Base-by-base conservation (phyloP, 2,329 filamentous ascomycete genomes). In the Neonectria magnoliae region DNA sequence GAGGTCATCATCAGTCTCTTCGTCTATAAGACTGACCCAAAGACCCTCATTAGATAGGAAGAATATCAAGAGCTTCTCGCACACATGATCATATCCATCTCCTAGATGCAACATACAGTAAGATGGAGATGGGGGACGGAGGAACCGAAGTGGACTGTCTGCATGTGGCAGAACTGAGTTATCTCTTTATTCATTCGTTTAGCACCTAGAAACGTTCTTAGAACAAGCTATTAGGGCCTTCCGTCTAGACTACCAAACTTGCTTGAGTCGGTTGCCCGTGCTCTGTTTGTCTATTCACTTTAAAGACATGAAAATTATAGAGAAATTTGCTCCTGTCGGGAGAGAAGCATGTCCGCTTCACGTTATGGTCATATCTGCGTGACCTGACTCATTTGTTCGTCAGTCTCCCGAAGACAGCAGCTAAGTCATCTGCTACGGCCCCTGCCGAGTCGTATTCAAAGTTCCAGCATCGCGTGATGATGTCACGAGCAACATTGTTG, bases 391-490 rank as follows among this genome's bases (percentile, higher is more conserved):
- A 54, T 42, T 54, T 38, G n/a, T 50, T 42, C 14, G 20, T 51
- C 14, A 45, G 57, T 47, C 33, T 60, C 57, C 36, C 22, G 25
- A 60, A 53, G 48, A 53, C 25, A 16, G 57, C 47, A 14, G 25
- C 57, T 18, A 60, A 36, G 38, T 60, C 33, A 60, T 25, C 47
- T 36, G 47, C 57, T 4, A 60, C 22, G 27, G 57, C 57, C 47
- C 47, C 25, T 60, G 47, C 57, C 45, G 57, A 60, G 57, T 53
- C 36, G 25, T 60, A 60, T 44, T 36, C 22, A 29, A 60, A 53
- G 55, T 52, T 60, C 57, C 14, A 60, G 48, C 36, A 60, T 53
- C 38, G 57, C 48, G 47, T 53, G n/a, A 53, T 53, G 11, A 60
- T 60, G 22, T 44, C 47, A 14, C 47, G 57, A 60, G 57, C 20